Percentiles rank a stretch among this genome's conserved stretches.
Conservation (phyloP, 768 basidiomycete species). For the Leccinum sublutescens region DNA sequence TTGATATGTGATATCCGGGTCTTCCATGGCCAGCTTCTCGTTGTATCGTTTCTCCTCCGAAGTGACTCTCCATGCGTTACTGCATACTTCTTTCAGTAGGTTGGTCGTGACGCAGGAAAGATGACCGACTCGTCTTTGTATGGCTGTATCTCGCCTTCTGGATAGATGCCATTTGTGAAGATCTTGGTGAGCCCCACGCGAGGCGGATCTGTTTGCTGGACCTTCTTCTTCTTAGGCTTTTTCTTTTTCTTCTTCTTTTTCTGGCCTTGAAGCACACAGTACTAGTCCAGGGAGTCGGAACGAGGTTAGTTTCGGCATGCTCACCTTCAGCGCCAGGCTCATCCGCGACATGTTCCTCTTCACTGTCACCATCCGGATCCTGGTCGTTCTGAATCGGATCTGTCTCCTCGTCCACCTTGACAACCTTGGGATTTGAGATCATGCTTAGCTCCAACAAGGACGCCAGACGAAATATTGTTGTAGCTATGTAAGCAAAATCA, state of each 20-base stretch:
- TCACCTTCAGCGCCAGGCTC: slow-evolving; percentile 29
- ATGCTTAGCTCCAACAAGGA: slow-evolving; percentile 6
- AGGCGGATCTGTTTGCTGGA: slow-evolving; percentile 88
- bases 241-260: slow-evolving; percentile 96
- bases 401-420: slow-evolving; percentile 16
- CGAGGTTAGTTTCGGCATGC: slow-evolving; percentile 1
- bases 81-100: slow-evolving; percentile 31
- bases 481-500: not conserved
- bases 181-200: slow-evolving; percentile 85
- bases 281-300: not conserved
- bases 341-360: slow-evolving; percentile 32
- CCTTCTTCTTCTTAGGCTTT: slow-evolving; percentile 83
- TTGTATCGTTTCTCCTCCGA: slow-evolving; percentile 86
- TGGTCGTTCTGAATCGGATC: slow-evolving; percentile 17
- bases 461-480: no score
- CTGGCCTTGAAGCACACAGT: slow-evolving; percentile 39
- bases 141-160: slow-evolving; percentile 87
- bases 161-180: slow-evolving; percentile 82
- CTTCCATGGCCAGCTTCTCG: slow-evolving; percentile 76
- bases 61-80: slow-evolving; percentile 84
- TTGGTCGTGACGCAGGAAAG: not conserved
- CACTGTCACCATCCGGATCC: slow-evolving; percentile 31
- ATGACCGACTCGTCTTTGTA: slow-evolving; percentile 86
- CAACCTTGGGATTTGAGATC: slow-evolving; percentile 19
- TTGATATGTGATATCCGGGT: slow-evolving; percentile 84